Base-by-base conservation (phyloP, 2,329 filamentous ascomycete species). In the Akanthomyces muscarius region DNA sequence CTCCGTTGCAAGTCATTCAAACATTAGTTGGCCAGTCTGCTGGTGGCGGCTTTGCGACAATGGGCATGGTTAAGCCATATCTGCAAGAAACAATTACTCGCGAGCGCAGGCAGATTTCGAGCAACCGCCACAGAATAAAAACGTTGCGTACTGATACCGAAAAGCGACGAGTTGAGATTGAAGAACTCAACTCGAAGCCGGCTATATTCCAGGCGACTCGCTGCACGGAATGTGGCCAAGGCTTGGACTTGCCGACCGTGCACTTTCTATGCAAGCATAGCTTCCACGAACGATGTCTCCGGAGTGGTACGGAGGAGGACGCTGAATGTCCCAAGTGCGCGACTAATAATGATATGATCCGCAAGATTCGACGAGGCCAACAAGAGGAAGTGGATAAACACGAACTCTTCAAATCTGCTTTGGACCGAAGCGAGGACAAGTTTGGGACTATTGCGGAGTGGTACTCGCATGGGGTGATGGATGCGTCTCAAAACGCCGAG, bases 251-350 rank as follows among this genome's bases (percentile, higher is more conserved):
- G 14, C 95, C 95, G 0, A 91, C 89, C 0, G 93, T 99, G 54
- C 95, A 99, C 73, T 99, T 99, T 74, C 77, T 99, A 66, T 99
- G 95, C 80, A 97, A 96, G 74, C 95, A 99, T 74, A 93, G 89
- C 65, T 99, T 97, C 81, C 95, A 99, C 73, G 91, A 96, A 77
- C 84, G 91, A 52, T 99, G 94, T 75, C 78, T 99, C 71, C 78
- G 81, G 58, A 74, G 74, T 14, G 79, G 77, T 2, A 41, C 63
- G 13, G 81, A 84, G 25, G 80, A 80, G 13, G 87, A 88, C 58
- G 83, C 88, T 0, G 92, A 97, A 75, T 99, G 95, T 73, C 92
- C 94, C 11, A 83, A 92, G 41, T 99, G 95, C 71, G 87, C 90
- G 30, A 83, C 86, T 23, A 88, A 91, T 65, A 97, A 98, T 71